Conservation (phyloP, 1,284 basidiomycete species). For the Ustilago nuda region DNA sequence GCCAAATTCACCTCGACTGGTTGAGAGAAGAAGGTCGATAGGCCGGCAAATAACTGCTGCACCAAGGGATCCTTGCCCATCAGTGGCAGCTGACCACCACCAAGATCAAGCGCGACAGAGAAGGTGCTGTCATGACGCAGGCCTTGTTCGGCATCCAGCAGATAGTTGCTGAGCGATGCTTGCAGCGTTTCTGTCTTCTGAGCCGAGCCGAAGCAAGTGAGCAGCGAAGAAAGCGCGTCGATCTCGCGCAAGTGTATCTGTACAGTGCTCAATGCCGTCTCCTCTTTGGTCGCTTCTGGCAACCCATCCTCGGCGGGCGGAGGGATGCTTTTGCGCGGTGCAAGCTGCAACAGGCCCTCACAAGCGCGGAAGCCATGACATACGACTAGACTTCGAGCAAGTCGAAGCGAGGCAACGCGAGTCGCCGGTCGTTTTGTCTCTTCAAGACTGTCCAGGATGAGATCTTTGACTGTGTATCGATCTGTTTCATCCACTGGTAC, state of each 20-base stretch:
- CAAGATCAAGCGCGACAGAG: slow-evolving; percentile 22
- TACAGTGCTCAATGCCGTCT: slow-evolving; percentile 12
- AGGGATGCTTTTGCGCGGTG: slow-evolving; percentile 14
- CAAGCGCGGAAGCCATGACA: slow-evolving; percentile 53
- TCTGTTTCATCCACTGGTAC: slow-evolving; percentile 34
- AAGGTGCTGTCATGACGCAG: slow-evolving; percentile 57
- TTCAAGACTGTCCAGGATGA: slow-evolving; percentile 54
- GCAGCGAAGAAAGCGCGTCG: slow-evolving; percentile 38
- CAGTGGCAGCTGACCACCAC: slow-evolving; percentile 71
- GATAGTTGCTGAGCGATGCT: slow-evolving; percentile 72
- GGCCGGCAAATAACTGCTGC: slow-evolving; percentile 77
- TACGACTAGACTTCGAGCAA: slow-evolving; percentile 48
- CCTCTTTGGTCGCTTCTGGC: background rate
- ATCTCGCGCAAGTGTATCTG: slow-evolving; percentile 41
- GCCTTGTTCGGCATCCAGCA: slow-evolving; percentile 80
- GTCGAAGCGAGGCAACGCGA: slow-evolving; percentile 48
- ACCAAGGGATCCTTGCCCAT: slow-evolving; percentile 82
- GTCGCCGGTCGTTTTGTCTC: slow-evolving; percentile 27
- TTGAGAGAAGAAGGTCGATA: slow-evolving; percentile 84
- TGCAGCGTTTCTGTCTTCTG: slow-evolving; percentile 27
- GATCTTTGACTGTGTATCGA: slow-evolving; percentile 55
- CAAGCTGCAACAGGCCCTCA: slow-evolving; percentile 30
- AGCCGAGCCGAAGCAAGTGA: slow-evolving; percentile 21
- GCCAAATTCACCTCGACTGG: slow-evolving; percentile 88
- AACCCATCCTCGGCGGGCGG: slow-evolving; percentile 26